These are phyloP conservation scores for Mycena alexandri DNA, from an alignment of 768 basidiomycete species.

Conservation along the genomic window DNA sequence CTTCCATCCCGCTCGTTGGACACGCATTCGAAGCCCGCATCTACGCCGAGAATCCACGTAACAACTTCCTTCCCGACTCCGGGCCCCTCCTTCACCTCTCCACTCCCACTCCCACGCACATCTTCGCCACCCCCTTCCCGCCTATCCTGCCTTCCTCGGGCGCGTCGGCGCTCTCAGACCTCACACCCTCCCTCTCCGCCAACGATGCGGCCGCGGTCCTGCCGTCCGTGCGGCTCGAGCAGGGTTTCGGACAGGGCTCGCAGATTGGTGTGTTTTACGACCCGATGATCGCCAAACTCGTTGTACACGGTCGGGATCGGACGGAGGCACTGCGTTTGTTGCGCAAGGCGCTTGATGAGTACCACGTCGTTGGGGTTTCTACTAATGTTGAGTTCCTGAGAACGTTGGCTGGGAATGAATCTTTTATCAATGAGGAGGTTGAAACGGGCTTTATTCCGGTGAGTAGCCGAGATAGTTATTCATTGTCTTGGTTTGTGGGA, in stretches of 20 bases:
- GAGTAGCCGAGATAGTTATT: conserved; percentile 42
- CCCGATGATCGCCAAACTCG: conserved; percentile 92
- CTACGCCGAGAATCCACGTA: conserved; percentile 95
- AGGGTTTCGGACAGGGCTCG: conserved; percentile 85
- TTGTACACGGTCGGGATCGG: conserved; percentile 88
- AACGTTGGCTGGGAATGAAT: conserved; percentile 78
- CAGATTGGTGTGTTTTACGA: conserved; percentile 92
- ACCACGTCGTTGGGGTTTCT: conserved; percentile 90
- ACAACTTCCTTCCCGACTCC: conserved; percentile 93
- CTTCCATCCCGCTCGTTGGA: conserved; percentile 86
- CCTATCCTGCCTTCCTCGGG: conserved; percentile 40
- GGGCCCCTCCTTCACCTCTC: conserved; percentile 85
- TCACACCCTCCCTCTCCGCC: conserved; percentile 48
- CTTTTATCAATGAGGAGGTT: conserved; percentile 84
- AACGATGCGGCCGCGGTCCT: conserved; percentile 51
- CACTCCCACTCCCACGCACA: conserved; percentile 79
- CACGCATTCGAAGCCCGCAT: conserved; percentile 97
- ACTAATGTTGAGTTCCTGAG: conserved; percentile 94
- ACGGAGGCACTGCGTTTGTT: conserved; percentile 87
- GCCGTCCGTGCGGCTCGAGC: conserved; percentile 86
- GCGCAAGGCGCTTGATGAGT: conserved; percentile 85
- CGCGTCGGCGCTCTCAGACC: conserved; percentile 41
- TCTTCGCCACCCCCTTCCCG: conserved; percentile 67
- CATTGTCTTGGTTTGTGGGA: conserved; percentile 14
- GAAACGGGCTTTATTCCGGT: conserved; percentile 95